Conservation (phyloP, 2,329 filamentous ascomycete species). For the Colletotrichum tropicale region DNA sequence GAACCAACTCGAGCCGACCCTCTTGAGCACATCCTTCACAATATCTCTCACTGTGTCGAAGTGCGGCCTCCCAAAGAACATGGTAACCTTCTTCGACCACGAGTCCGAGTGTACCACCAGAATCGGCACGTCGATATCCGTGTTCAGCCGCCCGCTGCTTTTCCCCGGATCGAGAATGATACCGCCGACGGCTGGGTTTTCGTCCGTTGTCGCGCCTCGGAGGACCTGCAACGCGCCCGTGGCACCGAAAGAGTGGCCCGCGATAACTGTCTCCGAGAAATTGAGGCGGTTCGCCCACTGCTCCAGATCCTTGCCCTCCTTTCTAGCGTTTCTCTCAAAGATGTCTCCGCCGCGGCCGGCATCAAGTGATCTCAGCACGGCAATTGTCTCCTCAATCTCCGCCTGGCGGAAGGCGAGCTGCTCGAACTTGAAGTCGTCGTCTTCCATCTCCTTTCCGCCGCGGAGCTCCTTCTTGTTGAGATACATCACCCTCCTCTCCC, state of each 20-base stretch:
- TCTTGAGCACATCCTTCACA: constrained; percentile 37
- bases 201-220: constrained; percentile 32
- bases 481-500: background rate
- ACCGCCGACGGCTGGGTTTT: constrained; percentile 60
- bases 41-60: constrained; percentile 67
- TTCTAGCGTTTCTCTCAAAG: constrained; percentile 45
- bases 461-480: background rate
- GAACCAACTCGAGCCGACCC: constrained; percentile 55
- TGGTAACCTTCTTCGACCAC: constrained; percentile 61
- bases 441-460: constrained; percentile 30
- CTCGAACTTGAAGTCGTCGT: constrained; percentile 42
- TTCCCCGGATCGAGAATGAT: constrained; percentile 73
- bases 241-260: constrained; percentile 70
- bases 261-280: constrained; percentile 57
- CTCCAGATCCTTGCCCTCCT: constrained; percentile 49
- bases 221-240: constrained; percentile 67
- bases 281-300: constrained; percentile 60
- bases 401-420: constrained; percentile 56
- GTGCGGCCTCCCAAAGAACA: constrained; percentile 68
- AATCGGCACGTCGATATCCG: constrained; percentile 60
- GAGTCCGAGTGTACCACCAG: constrained; percentile 68
- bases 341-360: constrained; percentile 45
- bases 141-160: constrained; percentile 64
- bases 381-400: constrained; percentile 51
- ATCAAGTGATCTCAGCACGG: constrained; percentile 33